Evolutionary conservation across 2,329 filamentous ascomycete genomes (phyloP), one percentile per base, ranked within the genome.

Genomic region (Beauveria brongniartii): DNA sequence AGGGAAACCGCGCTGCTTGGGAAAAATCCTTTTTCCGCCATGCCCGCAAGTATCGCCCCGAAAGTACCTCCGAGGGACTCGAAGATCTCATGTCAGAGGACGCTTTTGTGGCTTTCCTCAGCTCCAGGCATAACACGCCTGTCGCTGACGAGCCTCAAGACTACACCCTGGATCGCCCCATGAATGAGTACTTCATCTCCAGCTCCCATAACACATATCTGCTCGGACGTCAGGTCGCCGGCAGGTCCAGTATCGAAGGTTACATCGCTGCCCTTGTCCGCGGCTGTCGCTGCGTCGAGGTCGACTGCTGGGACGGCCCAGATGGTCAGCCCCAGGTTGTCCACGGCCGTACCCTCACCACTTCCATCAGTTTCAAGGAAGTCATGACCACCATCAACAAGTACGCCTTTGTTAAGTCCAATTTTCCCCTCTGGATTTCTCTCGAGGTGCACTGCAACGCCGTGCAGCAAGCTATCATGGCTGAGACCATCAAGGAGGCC

Each of bases 121-220:
- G 86, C 16, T 96, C 91, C 0, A 82, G 83, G 50, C 82, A 86
- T 67, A 96, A 95, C 69, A 80, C 84, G 2, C 80, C 89, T 2
- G 81, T 91, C 47, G 75, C 82, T 30, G 81, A 82, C 47, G 80
- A 82, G 63, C 82, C 84, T n/a, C 74, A 82, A 14, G 76, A 84
- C 30, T 84, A 86, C 60, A 78, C 78, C 6, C 84, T 97, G 59
- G 86, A 96, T 69, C 85, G 90, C 26, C 94, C 94, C 0, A 78
- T 97, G 72, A 96, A 96, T 71, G 93, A 97, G 71, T 99, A 99
- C 74, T 97, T 92, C 78, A 94, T 99, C 66, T 97, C 93, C 1
- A 97, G 92, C 77, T 97, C 94, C 1, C 94, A 99, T 80, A 99
- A 99, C 74, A 99, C 94, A 0, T 99, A 99, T 69, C 86, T 99